These are phyloP conservation scores for Rosa persica DNA, from an alignment of 306 rosid species.

Conservation along the genomic window DNA sequence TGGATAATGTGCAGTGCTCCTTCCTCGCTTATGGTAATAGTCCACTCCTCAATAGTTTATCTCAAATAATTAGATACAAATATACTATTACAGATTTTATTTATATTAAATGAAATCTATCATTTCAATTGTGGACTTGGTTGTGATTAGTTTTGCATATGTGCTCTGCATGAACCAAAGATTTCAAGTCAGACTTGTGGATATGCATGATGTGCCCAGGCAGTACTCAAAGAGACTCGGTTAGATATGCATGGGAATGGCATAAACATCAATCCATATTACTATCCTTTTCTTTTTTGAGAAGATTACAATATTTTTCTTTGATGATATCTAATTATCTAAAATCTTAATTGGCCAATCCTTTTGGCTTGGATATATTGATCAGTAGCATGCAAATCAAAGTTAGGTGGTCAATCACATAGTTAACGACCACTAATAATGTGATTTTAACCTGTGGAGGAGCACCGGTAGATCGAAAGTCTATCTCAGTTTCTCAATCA, in stretches of 20 bases:
- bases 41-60: background rate
- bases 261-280: slow-evolving; percentile 4
- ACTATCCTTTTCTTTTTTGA: background rate
- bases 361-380: slow-evolving; percentile 26
- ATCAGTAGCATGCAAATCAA: slow-evolving; percentile 30
- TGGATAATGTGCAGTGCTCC: slow-evolving; percentile 4
- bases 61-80: background rate
- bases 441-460: slow-evolving; percentile 30
- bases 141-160: background rate
- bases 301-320: background rate
- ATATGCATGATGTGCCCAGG: background rate
- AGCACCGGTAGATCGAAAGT: slow-evolving; percentile 35
- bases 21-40: background rate
- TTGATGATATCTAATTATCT: background rate
- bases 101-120: background rate
- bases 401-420: slow-evolving; percentile 62
- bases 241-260: background rate
- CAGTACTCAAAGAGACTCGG: background rate
- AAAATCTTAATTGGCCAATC: slow-evolving; percentile 10
- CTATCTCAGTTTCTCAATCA: slow-evolving; percentile 29
- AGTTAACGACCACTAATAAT: slow-evolving; percentile 48
- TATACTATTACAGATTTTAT: background rate
- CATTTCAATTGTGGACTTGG: background rate
- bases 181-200: background rate
- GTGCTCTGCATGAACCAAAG: background rate